A percentile compares a stretch with the other conserved stretches of the same genome.
Conservation (phyloP, 805 yeast genomes). For the Cyberlindnera bimundalis region DNA sequence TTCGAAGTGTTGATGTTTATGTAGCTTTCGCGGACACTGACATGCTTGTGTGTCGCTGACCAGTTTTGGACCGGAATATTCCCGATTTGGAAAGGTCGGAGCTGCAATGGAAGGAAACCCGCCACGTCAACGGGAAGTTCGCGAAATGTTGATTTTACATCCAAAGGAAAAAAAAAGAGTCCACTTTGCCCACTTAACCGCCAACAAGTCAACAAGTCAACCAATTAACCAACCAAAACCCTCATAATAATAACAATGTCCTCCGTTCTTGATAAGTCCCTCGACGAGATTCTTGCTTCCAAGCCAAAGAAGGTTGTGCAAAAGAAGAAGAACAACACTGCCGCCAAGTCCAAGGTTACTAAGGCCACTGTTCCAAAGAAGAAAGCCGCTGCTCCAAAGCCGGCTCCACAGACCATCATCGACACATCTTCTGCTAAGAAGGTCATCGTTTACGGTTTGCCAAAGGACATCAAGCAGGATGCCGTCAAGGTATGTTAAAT, state of each 20-base stretch:
- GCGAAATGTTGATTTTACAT: no score
- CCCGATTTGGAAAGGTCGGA: no score
- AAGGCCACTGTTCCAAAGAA: slow-evolving; percentile 25
- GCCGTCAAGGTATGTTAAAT: slow-evolving; percentile 77
- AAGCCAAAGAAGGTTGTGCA: slow-evolving; percentile 39
- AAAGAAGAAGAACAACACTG: slow-evolving; percentile 29
- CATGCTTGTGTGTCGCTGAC: no score
- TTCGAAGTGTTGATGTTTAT: no score
- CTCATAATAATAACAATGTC: slow-evolving; percentile 53
- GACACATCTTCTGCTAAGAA: slow-evolving; percentile 64
- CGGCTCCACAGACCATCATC: slow-evolving; percentile 17
- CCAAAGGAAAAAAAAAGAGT: no score
- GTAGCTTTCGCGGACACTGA: no score
- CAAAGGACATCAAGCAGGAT: slow-evolving; percentile 80
- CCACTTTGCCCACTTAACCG: no score
- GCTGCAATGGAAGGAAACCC: no score
- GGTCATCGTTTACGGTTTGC: slow-evolving; percentile 81
- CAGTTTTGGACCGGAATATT: no score
- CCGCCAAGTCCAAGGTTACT: slow-evolving; percentile 26
- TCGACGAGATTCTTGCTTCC: slow-evolving; percentile 89
- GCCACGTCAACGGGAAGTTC: no score
- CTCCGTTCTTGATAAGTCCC: slow-evolving; percentile 81
- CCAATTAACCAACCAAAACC: background rate
- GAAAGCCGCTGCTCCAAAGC: slow-evolving; percentile 25
- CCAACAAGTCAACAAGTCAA: no score